Evolutionary conservation across 2,329 filamentous ascomycete species (phyloP).

Genomic region (Trichoderma atroviride): DNA sequence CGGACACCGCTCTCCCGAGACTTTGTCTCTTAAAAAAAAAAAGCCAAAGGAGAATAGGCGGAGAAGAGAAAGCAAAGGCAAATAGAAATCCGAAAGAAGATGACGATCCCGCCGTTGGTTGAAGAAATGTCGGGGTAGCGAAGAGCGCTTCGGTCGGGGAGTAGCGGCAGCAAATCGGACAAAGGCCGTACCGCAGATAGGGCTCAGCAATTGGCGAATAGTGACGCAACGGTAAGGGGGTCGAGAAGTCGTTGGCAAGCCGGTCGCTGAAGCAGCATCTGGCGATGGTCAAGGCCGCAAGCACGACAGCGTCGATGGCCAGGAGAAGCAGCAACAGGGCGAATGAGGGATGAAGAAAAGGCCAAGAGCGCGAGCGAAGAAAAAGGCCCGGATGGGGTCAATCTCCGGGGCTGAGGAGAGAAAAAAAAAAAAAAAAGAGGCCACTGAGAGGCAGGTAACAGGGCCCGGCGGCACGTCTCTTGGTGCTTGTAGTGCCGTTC

Average conservation of each 20-base stretch:
- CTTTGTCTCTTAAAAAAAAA: not conserved
- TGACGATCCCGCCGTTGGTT: not conserved
- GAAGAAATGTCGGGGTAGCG: not conserved
- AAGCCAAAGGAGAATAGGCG: not conserved
- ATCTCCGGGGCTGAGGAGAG: slow-evolving; percentile 9
- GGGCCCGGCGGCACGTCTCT: slow-evolving; percentile 10
- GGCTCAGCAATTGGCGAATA: slow-evolving; percentile 25
- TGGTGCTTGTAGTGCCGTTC: slow-evolving; percentile 3
- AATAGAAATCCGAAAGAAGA: not conserved
- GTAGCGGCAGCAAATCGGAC: slow-evolving; percentile 16
- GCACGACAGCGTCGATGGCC: not conserved
- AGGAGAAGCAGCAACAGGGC: not conserved
- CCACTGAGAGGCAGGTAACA: not conserved
- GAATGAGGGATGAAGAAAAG: not conserved
- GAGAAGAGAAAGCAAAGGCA: not conserved
- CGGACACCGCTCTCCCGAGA: not conserved
- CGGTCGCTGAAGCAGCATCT: not conserved
- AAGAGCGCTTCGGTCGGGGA: slow-evolving; percentile 11
- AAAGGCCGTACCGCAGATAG: not conserved
- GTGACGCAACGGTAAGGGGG: slow-evolving; percentile 20
- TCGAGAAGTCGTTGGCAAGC: not conserved
- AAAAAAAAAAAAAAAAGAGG: slow-evolving; percentile 23
- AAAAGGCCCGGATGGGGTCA: slow-evolving; percentile 18
- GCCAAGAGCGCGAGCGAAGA: not conserved
- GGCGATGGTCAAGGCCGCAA: not conserved